Conservation (phyloP, 345 rosid genomes). For the Lepidium didymum region DNA sequence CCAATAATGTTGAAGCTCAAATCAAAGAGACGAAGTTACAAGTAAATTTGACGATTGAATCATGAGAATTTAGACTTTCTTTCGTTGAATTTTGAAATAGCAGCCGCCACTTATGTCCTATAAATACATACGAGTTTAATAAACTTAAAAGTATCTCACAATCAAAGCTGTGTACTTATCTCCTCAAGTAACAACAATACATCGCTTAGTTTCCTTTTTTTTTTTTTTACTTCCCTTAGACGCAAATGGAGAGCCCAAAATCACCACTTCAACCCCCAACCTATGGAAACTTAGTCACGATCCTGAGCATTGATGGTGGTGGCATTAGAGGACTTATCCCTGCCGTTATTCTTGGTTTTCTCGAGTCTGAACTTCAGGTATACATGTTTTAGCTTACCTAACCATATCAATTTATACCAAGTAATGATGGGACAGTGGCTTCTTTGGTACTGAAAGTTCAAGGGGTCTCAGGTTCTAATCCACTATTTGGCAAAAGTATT, state of each 20-base stretch:
- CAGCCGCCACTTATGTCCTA: neutral
- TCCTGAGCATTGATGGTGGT: slow-evolving; percentile 82
- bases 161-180: neutral
- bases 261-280: slow-evolving; percentile 54
- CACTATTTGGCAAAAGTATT: no score
- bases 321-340: slow-evolving; percentile 72
- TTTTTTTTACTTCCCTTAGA: neutral
- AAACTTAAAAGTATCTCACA: neutral
- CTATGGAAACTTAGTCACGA: slow-evolving; percentile 39
- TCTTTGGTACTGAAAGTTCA: no score
- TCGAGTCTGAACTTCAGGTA: slow-evolving; percentile 71
- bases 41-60: neutral
- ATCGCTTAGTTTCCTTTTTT: neutral
- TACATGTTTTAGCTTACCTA: neutral
- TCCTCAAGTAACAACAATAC: neutral
- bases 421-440: no score
- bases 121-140: neutral
- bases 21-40: neutral
- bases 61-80: neutral
- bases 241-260: slow-evolving; percentile 31
- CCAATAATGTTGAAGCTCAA: neutral
- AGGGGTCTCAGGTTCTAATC: no score
- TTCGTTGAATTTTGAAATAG: neutral
- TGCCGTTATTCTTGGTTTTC: slow-evolving; percentile 42
- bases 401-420: no score